These are phyloP conservation scores for Papiliotrema terrestris DNA, from an alignment of 1,284 basidiomycete genomes.

Conservation along the genomic window DNA sequence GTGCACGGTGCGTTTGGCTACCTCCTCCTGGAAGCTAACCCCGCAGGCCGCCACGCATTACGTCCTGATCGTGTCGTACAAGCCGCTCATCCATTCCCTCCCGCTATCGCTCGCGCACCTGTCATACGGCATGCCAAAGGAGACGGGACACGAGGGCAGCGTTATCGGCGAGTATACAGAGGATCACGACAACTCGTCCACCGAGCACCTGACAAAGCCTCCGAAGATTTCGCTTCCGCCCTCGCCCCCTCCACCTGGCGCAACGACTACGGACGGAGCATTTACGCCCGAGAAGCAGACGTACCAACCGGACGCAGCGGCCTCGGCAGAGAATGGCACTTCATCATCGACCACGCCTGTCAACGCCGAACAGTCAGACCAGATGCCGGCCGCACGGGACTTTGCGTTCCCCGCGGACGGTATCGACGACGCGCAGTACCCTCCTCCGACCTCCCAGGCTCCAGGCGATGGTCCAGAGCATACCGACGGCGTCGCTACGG, in stretches of 20 bases:
- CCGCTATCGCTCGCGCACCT: slow-evolving; percentile 74
- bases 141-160: slow-evolving; percentile 25
- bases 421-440: slow-evolving; percentile 4
- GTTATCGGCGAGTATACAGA: slow-evolving; percentile 26
- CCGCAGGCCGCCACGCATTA: slow-evolving; percentile 63
- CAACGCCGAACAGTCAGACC: slow-evolving; percentile 4
- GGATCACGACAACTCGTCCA: slow-evolving; percentile 15
- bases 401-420: slow-evolving; percentile 10
- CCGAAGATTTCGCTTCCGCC: not conserved
- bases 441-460: not conserved
- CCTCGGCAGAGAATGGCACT: not conserved
- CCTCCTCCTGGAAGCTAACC: slow-evolving; percentile 30
- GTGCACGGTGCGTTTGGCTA: slow-evolving; percentile 60
- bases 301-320: not conserved
- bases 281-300: not conserved
- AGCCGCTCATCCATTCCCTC: slow-evolving; percentile 58
- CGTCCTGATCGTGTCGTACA: slow-evolving; percentile 61
- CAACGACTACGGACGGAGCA: not conserved
- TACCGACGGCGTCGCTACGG: not conserved
- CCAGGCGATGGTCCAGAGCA: not conserved
- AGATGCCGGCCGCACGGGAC: slow-evolving; percentile 8
- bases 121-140: slow-evolving; percentile 53
- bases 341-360: not conserved
- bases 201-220: slow-evolving; percentile 14
- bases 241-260: not conserved